Evolutionary conservation across 768 basidiomycete species (phyloP), one percentile per base, ranked within the genome.

Genomic region (Chalciporus pseudorubinellus): DNA sequence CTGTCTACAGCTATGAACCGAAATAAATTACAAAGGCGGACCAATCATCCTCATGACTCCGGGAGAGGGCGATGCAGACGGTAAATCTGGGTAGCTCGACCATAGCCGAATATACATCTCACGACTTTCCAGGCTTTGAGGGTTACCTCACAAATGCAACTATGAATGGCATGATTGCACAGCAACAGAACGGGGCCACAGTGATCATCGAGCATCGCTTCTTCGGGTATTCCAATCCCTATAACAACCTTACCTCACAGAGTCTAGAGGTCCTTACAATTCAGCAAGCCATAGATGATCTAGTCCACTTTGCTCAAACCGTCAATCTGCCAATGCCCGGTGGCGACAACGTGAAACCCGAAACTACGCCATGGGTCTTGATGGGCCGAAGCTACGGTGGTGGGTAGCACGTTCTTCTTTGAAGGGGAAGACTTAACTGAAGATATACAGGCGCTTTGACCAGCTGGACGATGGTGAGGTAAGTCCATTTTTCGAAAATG

Each of bases 141-240:
- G 73, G 69, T n/a, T 88, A 85, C 59, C 73, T 88, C 44, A 84
- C 83, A 14, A 87, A 88, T 59, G 48, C 24, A 11, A 84, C 82
- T 6, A 78, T 89, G 56, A 81, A 76, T 53, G 87, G 86, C 14
- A 71, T 74, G 45, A 80, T 87, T 53, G 82, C 85, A 10, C 81
- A 85, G 60, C 81, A 83, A 63, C 74, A 85, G 51, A 78, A 78
- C 31, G 87, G 82, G 19, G 80, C 80, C 16, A 76, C 79, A 6
- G 72, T 89, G 55, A 70, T 88, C 24, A 53, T 88, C 21, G 87
- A 89, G 59, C 87, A 89, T 60, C 77, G 88, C 20, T 90, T 84
- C 73, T 89, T 82, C 55, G 87, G 87, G 13, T 67, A 78, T n/a
- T 89, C 86, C 51, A 90, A 87, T 62, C 87, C 87, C 4, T 77